phyloP scores from a whole-genome alignment of 805 yeast genomes.

The Myxozyma mucilagina region DNA sequence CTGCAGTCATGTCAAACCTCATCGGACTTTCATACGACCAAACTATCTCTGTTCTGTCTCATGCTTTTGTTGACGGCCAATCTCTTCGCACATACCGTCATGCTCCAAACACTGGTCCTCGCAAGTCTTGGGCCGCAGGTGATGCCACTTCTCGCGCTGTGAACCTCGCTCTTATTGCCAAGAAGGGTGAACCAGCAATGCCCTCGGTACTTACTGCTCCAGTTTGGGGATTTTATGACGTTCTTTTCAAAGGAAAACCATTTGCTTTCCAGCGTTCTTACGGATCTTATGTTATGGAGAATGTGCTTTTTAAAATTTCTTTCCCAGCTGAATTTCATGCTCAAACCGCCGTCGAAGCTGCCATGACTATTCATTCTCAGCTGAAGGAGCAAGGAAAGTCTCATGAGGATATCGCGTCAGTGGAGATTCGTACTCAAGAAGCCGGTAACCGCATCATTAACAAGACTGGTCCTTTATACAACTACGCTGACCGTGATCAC shows the following conservation, averaged over 20 bases:
- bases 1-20: conserved; percentile 59
- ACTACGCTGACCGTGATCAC: conserved; percentile 66
- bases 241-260: conserved; percentile 53
- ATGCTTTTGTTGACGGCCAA: conserved; percentile 64
- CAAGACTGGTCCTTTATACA: conserved; percentile 59
- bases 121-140: conserved; percentile 71
- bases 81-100: conserved; percentile 61
- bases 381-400: conserved; percentile 47
- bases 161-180: conserved; percentile 54
- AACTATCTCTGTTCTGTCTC: conserved; percentile 57
- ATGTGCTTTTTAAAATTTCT: conserved; percentile 59
- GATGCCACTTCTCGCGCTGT: conserved; percentile 63
- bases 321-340: conserved; percentile 69
- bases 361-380: conserved; percentile 47
- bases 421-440: conserved; percentile 58
- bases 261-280: conserved; percentile 56
- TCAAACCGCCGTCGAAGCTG: conserved; percentile 63
- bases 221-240: conserved; percentile 67
- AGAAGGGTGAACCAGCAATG: conserved; percentile 56
- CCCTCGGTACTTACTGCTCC: conserved; percentile 59
- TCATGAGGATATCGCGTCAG: conserved; percentile 50
- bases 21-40: conserved; percentile 53
- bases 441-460: conserved; percentile 63
- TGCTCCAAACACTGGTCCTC: conserved; percentile 63
- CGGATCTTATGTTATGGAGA: conserved; percentile 64